These are phyloP conservation scores for Arachis stenosperma DNA, from an alignment of 306 rosid species.

Conservation along the genomic window DNA sequence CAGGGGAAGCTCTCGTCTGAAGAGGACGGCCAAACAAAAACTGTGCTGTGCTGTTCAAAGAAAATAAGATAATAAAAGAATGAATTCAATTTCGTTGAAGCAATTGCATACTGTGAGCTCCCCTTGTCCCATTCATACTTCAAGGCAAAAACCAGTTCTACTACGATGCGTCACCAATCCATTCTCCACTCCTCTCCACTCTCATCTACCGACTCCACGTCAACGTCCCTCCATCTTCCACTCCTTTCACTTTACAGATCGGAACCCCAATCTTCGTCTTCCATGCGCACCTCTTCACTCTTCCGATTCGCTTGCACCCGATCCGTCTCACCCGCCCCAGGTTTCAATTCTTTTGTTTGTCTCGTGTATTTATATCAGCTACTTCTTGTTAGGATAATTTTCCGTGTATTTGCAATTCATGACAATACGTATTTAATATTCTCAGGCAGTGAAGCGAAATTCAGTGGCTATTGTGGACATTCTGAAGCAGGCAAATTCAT, in stretches of 20 bases:
- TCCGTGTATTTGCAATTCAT: not conserved
- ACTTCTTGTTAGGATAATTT: not conserved
- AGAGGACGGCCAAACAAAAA: no score
- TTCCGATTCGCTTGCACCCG: slow-evolving; percentile 46
- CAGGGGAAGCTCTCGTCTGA: no score
- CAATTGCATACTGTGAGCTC: no score
- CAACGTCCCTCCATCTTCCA: no score
- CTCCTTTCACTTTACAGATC: slow-evolving; percentile 6
- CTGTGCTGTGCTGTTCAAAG: no score
- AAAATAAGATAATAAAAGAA: no score
- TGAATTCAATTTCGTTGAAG: no score
- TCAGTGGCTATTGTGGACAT: slow-evolving; percentile 50
- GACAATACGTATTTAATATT: slow-evolving; percentile 14
- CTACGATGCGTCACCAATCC: no score
- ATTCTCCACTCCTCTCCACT: no score
- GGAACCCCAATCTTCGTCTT: slow-evolving; percentile 36
- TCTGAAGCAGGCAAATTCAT: slow-evolving; percentile 74
- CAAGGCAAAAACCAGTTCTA: no score
- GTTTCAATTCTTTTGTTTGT: slow-evolving; percentile 32
- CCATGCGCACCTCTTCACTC: slow-evolving; percentile 40
- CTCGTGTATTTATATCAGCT: not conserved
- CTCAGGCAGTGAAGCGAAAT: slow-evolving; percentile 52
- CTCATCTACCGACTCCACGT: no score
- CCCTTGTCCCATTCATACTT: no score
- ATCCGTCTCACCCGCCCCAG: slow-evolving; percentile 42